Evolutionary conservation across 768 basidiomycete species (phyloP), one percentile per base, ranked within the genome.

Genomic region (Clavaria fumosa): DNA sequence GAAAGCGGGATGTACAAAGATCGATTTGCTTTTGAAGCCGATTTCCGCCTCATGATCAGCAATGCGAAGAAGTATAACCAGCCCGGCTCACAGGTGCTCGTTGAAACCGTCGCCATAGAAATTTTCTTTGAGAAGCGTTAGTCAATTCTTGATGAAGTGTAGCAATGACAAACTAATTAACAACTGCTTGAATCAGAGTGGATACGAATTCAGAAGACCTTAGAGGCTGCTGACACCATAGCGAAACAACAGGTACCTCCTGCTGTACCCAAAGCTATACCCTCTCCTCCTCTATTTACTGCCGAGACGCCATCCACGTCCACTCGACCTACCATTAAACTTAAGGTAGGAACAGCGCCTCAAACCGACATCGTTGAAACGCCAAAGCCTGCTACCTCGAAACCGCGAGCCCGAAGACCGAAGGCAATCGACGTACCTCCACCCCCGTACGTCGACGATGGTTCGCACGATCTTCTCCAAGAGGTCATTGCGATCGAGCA

Each of bases 61-160:
- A 99, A 99, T 49, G 85, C 89, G 15, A 81, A 82, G 51, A 62
- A 65, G 12, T 99, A 93, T 63, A 97, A 95, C 51, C 58, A 65
- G 15, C 58, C 68, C 9, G 74, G 74, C 19, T 78, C 73, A 38
- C 78, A 67, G 39, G 83, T 79, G 5, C 73, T 82, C 45, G 77
- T 72, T 32, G 77, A 84, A 45, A 81, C 86, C 0, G 62, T 80
- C 26, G 64, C 67, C 19, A 59, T 96, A 27, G 85, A 93, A 48
- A 64, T 59, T 0, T 77, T 80, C 50, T 93, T 96, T 47, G 81
- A 93, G 45, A 85, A 82, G 60, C 67, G 89, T 90, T 50, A 39
- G 82, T 66, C 4, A 22, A 40, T 31, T 21, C 38, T 23, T 30
- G 14, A 34, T 3, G 4, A 34, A n/a, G n/a, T n/a, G n/a, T n/a